Base-by-base conservation (phyloP, 371 early-diverging fungal genomes). In the Mucor piriformis region DNA sequence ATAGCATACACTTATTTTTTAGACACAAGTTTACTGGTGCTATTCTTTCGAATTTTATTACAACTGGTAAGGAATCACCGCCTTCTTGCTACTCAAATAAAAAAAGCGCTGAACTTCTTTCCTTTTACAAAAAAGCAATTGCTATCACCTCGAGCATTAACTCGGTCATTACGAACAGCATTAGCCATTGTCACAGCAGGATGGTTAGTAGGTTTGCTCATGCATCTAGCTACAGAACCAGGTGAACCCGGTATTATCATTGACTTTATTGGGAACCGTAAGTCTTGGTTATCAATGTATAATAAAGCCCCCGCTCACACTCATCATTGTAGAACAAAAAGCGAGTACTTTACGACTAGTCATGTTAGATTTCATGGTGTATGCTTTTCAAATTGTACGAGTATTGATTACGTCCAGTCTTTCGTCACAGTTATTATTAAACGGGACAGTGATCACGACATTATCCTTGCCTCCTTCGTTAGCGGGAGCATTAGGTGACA, bases 251-350 rank as follows among this genome's bases (percentile, higher is more conserved):
- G 79, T 11, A 66, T 78, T 20, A 67, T 78, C n/a, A 72, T 78
- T 53, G 79, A 78, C 54, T 78, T 78, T 50, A 59, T 78, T 27
- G 79, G 76, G 24, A 75, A 75, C 37, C 68, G 79, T 75, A 73
- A 63, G 64, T 23, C 5, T 12, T 12, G 4, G 0, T 29, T 29
- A 29, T 43, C 1, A 18, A 46, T 6, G 8, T 18, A 20, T 16
- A 21, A 18, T 20, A n/a, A 13, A 2, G 15, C 7, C 38, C 5
- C n/a, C n/a, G 54, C 13, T 20, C 10, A 25, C 15, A 18, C 1
- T 38, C n/a, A 15, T 38, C n/a, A 34, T 13, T 34, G 6, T 34
- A 78, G 78, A 73, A 33, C 53, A 74, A 20, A 56, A 46, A 25
- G 68, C 75, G 7, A 73, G 67, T 32, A 63, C 53, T 10, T 37